Evolutionary conservation across 2,329 filamentous ascomycete species (phyloP), one percentile per base, ranked within the genome.

Genomic region (Zelopaecilomyces penicillatus): DNA sequence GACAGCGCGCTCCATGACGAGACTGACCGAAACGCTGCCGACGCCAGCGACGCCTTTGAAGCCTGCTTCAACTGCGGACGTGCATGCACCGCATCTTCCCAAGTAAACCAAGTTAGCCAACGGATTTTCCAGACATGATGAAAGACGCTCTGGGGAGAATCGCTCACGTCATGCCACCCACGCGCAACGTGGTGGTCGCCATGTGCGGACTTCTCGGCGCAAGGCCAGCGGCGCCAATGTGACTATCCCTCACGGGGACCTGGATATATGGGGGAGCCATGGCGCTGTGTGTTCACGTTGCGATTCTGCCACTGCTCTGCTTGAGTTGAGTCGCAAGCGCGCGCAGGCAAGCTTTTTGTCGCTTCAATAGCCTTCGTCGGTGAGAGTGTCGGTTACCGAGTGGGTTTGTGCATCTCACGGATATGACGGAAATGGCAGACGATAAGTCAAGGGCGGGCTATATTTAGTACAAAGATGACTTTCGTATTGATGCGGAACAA

Each of bases 1-100:
- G 36, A 97, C 90, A n/a, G 91, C 93, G 48, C 91, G 82, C 65
- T 95, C 90, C 81, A 96, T 95, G 45, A 96, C 85, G 56, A 98
- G 71, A 62, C 88, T 95, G 57, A 98, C 85, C 7, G 89, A 94
- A 47, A 97, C 88, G 55, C 76, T 88, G 51, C 85, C 86, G 7
- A 93, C 82, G 44, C 93, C 91, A 34, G 84, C 74, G 5, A 95
- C 76, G 53, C 78, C 80, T 57, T 87, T 85, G 68, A 98, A 95
- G 53, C 86, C 93, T 48, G 84, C 80, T 73, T 97, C 91, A 55
- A 98, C 84, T n/a, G 93, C 84, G 37, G 90, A 94, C 29, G 91
- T 96, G 64, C 93, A 98, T 55, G 91, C 85, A 60, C 91, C 90
- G 68, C 93, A 98, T 52, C 76, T 80, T 74, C 77, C 71, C 76